Conservation (phyloP, 768 basidiomycete genomes). For the Hebeloma cylindrosporum region DNA sequence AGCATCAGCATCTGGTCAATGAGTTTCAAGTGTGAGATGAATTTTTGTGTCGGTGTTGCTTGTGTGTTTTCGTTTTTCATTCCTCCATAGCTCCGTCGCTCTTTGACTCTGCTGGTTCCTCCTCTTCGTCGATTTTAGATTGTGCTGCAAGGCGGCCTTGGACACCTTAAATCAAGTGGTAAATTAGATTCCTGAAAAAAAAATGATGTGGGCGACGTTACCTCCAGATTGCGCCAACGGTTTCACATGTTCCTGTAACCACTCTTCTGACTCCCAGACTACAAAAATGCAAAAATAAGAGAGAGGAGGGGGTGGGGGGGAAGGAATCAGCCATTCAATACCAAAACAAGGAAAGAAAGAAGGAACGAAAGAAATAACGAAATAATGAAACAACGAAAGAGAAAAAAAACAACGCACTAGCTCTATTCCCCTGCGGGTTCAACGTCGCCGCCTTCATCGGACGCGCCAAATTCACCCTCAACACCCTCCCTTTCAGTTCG, state of each 20-base stretch:
- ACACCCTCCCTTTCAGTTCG: constrained; percentile 72
- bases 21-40: no score
- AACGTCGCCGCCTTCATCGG: constrained; percentile 68
- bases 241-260: constrained; percentile 81
- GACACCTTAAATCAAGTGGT: constrained; percentile 41
- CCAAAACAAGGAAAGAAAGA: no score
- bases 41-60: no score
- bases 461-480: constrained; percentile 84
- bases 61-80: no score
- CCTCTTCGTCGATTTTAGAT: constrained; percentile 27
- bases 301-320: no score
- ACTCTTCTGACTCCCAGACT: constrained; percentile 98
- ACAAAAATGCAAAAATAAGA: no score
- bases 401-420: constrained; percentile 49
- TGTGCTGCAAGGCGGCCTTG: constrained; percentile 50
- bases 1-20: no score
- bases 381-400: neutral
- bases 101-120: constrained; percentile 29
- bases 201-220: constrained; percentile 27
- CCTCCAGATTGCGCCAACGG: constrained; percentile 76
- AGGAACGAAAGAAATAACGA: neutral
- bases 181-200: neutral
- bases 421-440: constrained; percentile 71
- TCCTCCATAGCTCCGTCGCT: constrained; percentile 68
- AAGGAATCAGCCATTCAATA: no score